A percentile compares a stretch with the other conserved stretches of the same genome.
These are phyloP conservation scores for Drechslera avenae DNA, from an alignment of 2,329 filamentous ascomycete species.

Conservation along the genomic window DNA sequence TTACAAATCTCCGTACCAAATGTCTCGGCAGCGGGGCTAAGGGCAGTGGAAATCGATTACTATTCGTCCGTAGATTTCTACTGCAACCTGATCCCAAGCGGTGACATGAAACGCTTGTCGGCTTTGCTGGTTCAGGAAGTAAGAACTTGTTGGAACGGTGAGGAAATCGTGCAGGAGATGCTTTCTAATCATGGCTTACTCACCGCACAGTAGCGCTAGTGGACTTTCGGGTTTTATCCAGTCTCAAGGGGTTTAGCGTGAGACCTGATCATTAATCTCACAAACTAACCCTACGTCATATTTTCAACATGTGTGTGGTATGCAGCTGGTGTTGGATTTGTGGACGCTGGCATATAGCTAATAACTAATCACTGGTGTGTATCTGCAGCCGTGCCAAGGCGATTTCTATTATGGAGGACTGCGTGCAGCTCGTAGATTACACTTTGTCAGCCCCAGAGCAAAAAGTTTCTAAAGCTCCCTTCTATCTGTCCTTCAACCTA, in stretches of 20 bases:
- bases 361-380: too few species aligned
- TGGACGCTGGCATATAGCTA: too few species aligned
- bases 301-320: too few species aligned
- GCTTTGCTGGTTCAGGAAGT: not conserved
- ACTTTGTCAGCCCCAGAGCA: too few species aligned
- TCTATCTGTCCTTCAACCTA: too few species aligned
- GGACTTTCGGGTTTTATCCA: not conserved
- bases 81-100: not conserved
- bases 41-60: not conserved
- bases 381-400: too few species aligned
- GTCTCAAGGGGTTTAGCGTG: not conserved
- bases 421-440: too few species aligned
- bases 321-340: too few species aligned
- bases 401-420: too few species aligned
- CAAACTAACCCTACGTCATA: too few species aligned
- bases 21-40: not conserved
- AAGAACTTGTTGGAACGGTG: not conserved
- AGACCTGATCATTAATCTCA: not conserved
- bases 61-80: not conserved
- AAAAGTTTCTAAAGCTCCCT: too few species aligned
- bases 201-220: not conserved
- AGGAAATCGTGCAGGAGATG: not conserved
- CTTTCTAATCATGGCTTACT: not conserved
- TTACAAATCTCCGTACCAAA: conserved; percentile 3
- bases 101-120: not conserved